A percentile compares a stretch with the other conserved stretches of the same genome.
Evolutionary conservation across 768 basidiomycete genomes (phyloP).

Genomic region (Podaxis pistillaris): DNA sequence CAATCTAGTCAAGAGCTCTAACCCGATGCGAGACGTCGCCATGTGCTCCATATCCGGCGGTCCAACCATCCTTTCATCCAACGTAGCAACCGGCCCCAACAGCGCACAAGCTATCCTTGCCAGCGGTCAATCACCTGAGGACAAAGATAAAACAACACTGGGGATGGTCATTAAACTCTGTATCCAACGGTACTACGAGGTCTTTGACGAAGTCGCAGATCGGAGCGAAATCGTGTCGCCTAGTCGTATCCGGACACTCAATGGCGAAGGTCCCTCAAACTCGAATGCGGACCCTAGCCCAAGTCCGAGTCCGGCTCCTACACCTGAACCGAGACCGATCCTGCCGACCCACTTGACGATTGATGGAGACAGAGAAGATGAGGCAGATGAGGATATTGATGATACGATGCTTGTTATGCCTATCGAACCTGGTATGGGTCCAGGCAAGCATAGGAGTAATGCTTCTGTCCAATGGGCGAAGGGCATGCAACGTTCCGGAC

Average conservation of each 20-base stretch:
- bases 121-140: not conserved
- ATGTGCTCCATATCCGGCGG: slow-evolving; percentile 66
- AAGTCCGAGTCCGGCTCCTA: not conserved
- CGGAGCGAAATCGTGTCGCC: slow-evolving; percentile 56
- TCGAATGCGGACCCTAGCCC: slow-evolving; percentile 22
- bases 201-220: slow-evolving; percentile 82
- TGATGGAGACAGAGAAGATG: slow-evolving; percentile 23
- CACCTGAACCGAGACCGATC: slow-evolving; percentile 6
- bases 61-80: slow-evolving; percentile 34
- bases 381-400: slow-evolving; percentile 74
- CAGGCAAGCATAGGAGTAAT: slow-evolving; percentile 18
- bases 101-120: slow-evolving; percentile 20
- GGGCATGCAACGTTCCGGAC: not conserved
- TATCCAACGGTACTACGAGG: slow-evolving; percentile 80
- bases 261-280: slow-evolving; percentile 20
- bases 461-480: slow-evolving; percentile 12
- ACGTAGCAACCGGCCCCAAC: slow-evolving; percentile 18
- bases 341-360: slow-evolving; percentile 8
- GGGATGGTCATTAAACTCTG: slow-evolving; percentile 73
- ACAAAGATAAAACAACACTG: slow-evolving; percentile 57
- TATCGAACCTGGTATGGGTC: slow-evolving; percentile 41
- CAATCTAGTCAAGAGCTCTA: slow-evolving; percentile 72
- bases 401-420: slow-evolving; percentile 76
- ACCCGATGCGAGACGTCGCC: slow-evolving; percentile 66
- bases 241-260: slow-evolving; percentile 29